Evolutionary conservation across 108 stramenopile genomes (phyloP).

Genomic region (Skeletonema potamos): DNA sequence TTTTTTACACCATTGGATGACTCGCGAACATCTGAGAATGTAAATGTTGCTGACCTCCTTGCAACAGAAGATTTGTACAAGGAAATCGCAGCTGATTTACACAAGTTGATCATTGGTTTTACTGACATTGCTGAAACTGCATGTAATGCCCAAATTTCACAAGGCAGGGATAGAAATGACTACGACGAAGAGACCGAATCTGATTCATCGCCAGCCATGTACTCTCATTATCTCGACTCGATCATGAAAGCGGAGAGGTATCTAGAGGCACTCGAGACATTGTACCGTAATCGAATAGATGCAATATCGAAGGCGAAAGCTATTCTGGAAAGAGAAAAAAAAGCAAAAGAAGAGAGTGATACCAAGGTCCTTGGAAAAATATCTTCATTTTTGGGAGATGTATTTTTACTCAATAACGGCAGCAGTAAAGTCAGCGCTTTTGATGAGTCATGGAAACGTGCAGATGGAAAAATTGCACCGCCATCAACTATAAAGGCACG

Average conservation of each 20-base stretch:
- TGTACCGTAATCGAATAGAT: constrained; percentile 13
- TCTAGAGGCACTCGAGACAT: constrained; percentile 34
- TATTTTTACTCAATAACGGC: constrained; percentile 6
- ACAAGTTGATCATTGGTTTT: constrained; percentile 16
- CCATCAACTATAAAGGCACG: neutral
- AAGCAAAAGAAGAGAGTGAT: neutral
- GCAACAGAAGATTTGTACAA: constrained; percentile 27
- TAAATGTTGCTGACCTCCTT: constrained; percentile 4
- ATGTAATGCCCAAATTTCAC: constrained; percentile 1
- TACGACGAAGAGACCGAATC: constrained; percentile 1
- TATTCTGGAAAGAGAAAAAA: neutral
- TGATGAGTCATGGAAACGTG: constrained; percentile 19
- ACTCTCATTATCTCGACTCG: constrained; percentile 13
- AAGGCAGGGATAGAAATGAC: neutral
- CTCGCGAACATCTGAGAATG: neutral
- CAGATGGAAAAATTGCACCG: constrained; percentile 1
- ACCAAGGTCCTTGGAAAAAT: neutral
- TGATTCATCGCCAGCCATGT: neutral
- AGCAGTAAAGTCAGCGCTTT: neutral
- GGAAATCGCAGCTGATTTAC: constrained; percentile 23
- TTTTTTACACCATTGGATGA: neutral
- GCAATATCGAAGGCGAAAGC: constrained; percentile 11
- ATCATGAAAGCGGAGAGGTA: constrained; percentile 19
- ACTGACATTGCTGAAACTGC: constrained; percentile 23
- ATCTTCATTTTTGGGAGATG: constrained; percentile 20